Evolutionary conservation across 495 filamentous ascomycete genomes (phyloP), one percentile per base, ranked within the genome.

Genomic region (Peziza echinospora): DNA sequence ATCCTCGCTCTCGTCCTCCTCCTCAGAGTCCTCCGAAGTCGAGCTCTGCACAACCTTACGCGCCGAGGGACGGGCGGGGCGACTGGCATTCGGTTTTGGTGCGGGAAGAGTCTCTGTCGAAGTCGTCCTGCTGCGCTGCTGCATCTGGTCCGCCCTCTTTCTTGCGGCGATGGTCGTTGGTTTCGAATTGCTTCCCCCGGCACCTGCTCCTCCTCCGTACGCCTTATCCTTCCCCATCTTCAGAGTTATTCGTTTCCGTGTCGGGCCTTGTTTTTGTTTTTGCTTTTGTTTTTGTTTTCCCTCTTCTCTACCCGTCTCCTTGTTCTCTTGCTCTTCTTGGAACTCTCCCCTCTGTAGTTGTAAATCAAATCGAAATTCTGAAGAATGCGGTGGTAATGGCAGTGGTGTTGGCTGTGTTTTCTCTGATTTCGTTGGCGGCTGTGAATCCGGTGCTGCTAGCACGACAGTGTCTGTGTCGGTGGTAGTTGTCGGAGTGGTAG

Each of bases 41-140:
- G n/a, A 23, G 41, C 16, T 43, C 11, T 21, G 21, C 5, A 19
- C 16, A 19, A 23, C n/a, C 2, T 23, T 19, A n/a, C 41, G 11
- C 2, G 21, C 21, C 21, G n/a, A 10, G 16, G 41, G 21, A n/a
- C 41, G 16, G n/a, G 41, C n/a, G 11, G n/a, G n/a, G 4, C 16
- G 3, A 21, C 22, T 23, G 16, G 41, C n/a, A 67, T 2, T 67
- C 67, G 23, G 66, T 63, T 4, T 70, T 67, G 5, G 69, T 67
- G 11, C 72, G 70, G 16, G 68, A 65, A 40, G 67, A 69, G 6
- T 56, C 55, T 26, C 51, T 66, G 28, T 77, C 68, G 24, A 82
- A 70, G 7, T 81, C 75, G 44, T 82, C 74, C 53, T 65, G 81
- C 65, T 75, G 80, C 41, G 21, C 2, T 43, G 26, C 26, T 34